A percentile compares a stretch with the other conserved stretches of the same genome.
Evolutionary conservation across 1,284 basidiomycete species (phyloP).

Genomic region (Malassezia sp.): DNA sequence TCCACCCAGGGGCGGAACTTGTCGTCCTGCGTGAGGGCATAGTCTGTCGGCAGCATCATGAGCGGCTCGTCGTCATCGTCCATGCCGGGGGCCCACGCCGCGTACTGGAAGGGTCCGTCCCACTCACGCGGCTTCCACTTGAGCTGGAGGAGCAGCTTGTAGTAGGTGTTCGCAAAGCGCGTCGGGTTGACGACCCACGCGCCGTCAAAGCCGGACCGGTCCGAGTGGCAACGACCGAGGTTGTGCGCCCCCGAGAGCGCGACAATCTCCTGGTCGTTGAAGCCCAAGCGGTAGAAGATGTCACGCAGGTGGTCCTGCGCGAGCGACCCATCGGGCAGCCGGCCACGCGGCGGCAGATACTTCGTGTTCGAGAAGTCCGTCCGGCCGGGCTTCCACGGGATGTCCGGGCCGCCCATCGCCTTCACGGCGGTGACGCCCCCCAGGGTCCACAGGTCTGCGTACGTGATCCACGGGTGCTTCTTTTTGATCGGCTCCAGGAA

Average conservation of each 20-base stretch:
- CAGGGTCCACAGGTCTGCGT: slow-evolving; percentile 48
- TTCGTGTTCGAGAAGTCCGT: slow-evolving; percentile 43
- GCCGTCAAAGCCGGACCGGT: slow-evolving; percentile 45
- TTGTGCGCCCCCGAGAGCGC: slow-evolving; percentile 89
- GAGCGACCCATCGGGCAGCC: slow-evolving; percentile 79
- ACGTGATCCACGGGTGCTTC: slow-evolving; percentile 41
- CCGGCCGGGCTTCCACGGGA: slow-evolving; percentile 48
- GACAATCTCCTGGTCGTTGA: slow-evolving; percentile 76
- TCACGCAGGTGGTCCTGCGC: slow-evolving; percentile 73
- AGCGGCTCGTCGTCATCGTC: slow-evolving; percentile 48
- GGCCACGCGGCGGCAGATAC: slow-evolving; percentile 70
- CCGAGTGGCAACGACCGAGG: slow-evolving; percentile 79
- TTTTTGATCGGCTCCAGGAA: slow-evolving; percentile 79
- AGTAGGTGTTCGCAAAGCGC: slow-evolving; percentile 81
- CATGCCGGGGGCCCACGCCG: slow-evolving; percentile 37
- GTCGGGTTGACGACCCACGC: slow-evolving; percentile 53
- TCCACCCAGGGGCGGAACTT: slow-evolving; percentile 43
- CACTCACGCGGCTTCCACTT: slow-evolving; percentile 54
- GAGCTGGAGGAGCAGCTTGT: slow-evolving; percentile 73
- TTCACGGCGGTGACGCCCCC: slow-evolving; percentile 57
- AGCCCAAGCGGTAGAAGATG: slow-evolving; percentile 50
- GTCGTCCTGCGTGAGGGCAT: slow-evolving; percentile 36
- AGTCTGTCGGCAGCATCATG: slow-evolving; percentile 53
- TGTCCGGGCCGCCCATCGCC: slow-evolving; percentile 48
- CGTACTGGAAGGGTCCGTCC: slow-evolving; percentile 49